These are phyloP conservation scores for Punica granatum DNA, from an alignment of 345 rosid genomes.

Conservation along the genomic window DNA sequence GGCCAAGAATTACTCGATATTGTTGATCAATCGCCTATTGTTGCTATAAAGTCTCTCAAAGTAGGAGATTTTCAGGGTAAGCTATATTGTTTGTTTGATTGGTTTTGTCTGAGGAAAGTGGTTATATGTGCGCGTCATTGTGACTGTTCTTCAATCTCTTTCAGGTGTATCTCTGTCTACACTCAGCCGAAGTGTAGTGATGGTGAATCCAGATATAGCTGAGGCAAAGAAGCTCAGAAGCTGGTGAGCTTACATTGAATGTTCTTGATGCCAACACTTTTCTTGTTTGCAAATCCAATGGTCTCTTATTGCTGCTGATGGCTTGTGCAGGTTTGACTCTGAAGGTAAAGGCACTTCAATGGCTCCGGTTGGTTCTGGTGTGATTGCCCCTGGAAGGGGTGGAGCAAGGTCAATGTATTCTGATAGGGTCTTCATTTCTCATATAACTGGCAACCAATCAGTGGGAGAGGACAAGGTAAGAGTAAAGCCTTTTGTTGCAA, in stretches of 20 bases:
- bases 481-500: not conserved
- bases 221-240: constrained; percentile 63
- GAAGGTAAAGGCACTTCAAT: constrained; percentile 77
- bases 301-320: not conserved
- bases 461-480: constrained; percentile 78
- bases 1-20: constrained; percentile 72
- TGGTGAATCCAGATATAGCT: constrained; percentile 60
- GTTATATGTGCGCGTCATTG: not conserved
- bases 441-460: constrained; percentile 51
- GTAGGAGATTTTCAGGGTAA: constrained; percentile 95
- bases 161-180: constrained; percentile 79
- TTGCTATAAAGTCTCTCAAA: constrained; percentile 79
- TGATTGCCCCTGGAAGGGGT: constrained; percentile 44
- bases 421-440: constrained; percentile 53
- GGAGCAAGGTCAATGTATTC: constrained; percentile 68
- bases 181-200: constrained; percentile 49
- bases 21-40: constrained; percentile 58
- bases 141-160: constrained; percentile 1
- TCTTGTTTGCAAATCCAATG: not conserved
- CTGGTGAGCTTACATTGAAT: constrained; percentile 34
- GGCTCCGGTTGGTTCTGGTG: constrained; percentile 62
- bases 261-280: not conserved
- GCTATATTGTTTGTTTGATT: too few relatives aligned
- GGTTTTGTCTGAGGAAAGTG: not conserved
- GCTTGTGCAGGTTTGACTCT: constrained; percentile 54